These are phyloP conservation scores for Coniferiporia sulphurascens DNA, from an alignment of 1,284 basidiomycete species.

Conservation along the genomic window DNA sequence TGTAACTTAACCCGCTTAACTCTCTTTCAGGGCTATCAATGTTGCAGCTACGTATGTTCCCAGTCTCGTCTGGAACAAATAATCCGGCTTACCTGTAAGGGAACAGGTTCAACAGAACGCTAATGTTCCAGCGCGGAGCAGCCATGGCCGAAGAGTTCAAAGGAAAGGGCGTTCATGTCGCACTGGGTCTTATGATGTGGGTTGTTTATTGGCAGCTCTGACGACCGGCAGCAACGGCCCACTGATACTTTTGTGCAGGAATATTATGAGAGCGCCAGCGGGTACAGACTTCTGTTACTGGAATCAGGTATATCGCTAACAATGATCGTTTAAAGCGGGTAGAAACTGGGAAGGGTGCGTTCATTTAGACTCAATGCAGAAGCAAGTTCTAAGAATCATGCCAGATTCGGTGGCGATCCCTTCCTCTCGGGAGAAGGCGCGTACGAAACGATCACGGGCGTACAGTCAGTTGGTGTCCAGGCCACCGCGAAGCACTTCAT, in stretches of 20 bases:
- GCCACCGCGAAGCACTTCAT: conserved; percentile 64
- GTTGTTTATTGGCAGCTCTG: background rate
- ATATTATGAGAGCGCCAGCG: conserved; percentile 19
- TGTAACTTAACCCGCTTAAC: background rate
- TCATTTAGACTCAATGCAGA: background rate
- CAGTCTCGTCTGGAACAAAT: background rate
- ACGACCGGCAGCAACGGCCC: background rate
- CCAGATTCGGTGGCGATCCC: conserved; percentile 38
- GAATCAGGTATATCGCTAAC: background rate
- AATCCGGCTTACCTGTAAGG: background rate
- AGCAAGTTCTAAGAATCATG: background rate
- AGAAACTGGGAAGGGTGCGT: conserved; percentile 19
- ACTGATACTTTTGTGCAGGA: conserved; percentile 3
- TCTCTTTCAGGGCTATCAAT: conserved; percentile 50
- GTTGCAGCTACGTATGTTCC: conserved; percentile 53
- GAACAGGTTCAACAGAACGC: conserved; percentile 54
- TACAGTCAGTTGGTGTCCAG: conserved; percentile 63
- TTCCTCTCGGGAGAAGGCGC: conserved; percentile 63
- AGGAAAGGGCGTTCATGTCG: conserved; percentile 47
- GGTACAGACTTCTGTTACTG: background rate
- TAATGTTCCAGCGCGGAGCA: conserved; percentile 36
- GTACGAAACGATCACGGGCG: conserved; percentile 53
- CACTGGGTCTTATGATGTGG: conserved; percentile 32
- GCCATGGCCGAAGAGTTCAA: conserved; percentile 47
- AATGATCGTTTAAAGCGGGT: background rate